Evolutionary conservation across 2,329 filamentous ascomycete genomes (phyloP).

Genomic region (Hirsutella thompsonii): DNA sequence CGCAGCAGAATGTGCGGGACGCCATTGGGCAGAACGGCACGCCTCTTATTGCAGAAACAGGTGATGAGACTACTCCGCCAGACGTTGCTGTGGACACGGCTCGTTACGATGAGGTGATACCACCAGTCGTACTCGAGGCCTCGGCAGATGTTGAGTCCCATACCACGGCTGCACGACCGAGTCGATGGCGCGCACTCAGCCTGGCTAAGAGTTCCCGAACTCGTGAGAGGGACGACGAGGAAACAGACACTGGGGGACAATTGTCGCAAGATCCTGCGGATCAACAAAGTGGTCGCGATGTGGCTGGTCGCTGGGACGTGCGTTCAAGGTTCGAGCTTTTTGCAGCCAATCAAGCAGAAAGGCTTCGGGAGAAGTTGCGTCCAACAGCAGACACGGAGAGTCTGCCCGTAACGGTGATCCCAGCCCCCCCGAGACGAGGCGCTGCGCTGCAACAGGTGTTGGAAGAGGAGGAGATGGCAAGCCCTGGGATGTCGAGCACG

Average conservation of each 20-base stretch:
- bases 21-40: slow-evolving; percentile 22
- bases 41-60: slow-evolving; percentile 6
- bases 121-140: slow-evolving; percentile 5
- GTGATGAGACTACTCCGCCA: slow-evolving; percentile 8
- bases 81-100: slow-evolving; percentile 9
- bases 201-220: neutral
- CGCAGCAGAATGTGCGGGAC: slow-evolving; percentile 15
- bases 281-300: slow-evolving; percentile 7
- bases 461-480: slow-evolving; percentile 33
- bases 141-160: slow-evolving; percentile 16
- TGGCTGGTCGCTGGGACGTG: slow-evolving; percentile 38
- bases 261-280: neutral
- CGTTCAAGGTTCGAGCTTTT: slow-evolving; percentile 46
- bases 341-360: slow-evolving; percentile 46
- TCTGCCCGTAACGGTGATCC: slow-evolving; percentile 47
- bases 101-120: slow-evolving; percentile 9
- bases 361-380: slow-evolving; percentile 40
- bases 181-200: slow-evolving; percentile 11
- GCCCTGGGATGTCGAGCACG: slow-evolving; percentile 9
- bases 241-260: slow-evolving; percentile 1
- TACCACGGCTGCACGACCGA: slow-evolving; percentile 9
- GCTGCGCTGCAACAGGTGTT: slow-evolving; percentile 42
- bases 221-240: neutral
- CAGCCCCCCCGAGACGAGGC: slow-evolving; percentile 45
- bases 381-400: slow-evolving; percentile 40